phyloP scores from a whole-genome alignment of 805 yeast species.

The Starmera caribaea region DNA sequence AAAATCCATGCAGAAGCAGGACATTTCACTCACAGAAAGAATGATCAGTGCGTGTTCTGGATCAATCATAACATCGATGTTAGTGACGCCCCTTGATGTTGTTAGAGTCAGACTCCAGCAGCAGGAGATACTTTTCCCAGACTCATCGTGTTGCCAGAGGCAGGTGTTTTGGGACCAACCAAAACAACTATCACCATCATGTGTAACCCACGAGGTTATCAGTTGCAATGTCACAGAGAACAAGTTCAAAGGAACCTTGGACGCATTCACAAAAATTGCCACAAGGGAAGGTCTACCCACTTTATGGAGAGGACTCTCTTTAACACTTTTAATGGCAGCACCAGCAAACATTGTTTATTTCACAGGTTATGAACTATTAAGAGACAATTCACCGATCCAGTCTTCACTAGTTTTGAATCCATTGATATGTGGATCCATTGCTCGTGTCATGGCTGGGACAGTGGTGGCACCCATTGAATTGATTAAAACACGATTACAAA shows the following conservation, averaged over 20 bases:
- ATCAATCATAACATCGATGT: conserved; percentile 59
- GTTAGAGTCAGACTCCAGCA: conserved; percentile 71
- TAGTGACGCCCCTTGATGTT: conserved; percentile 77
- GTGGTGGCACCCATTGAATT: conserved; percentile 82
- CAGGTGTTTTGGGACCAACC: conserved; percentile 22
- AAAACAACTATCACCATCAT: conserved; percentile 2
- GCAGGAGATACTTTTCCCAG: conserved; percentile 49
- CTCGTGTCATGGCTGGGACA: conserved; percentile 77
- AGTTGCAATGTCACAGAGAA: conserved; percentile 20
- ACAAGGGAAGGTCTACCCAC: conserved; percentile 66
- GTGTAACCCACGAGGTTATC: conserved; percentile 10
- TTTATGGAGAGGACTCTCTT: conserved; percentile 81
- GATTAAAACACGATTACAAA: conserved; percentile 79
- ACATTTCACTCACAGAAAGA: conserved; percentile 44
- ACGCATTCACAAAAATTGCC: conserved; percentile 60
- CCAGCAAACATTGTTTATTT: conserved; percentile 93
- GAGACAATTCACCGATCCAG: conserved; percentile 61
- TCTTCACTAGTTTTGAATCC: conserved; percentile 46
- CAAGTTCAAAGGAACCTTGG: conserved; percentile 55
- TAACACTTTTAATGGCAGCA: conserved; percentile 79
- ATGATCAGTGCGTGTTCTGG: conserved; percentile 78
- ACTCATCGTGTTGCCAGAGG: conserved; percentile 29
- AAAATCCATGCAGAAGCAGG: conserved; percentile 7
- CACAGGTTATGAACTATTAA: conserved; percentile 81
- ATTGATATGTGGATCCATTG: conserved; percentile 73